Evolutionary conservation across 73 alveolate genomes (phyloP).

Genomic region (Blepharisma stoltei): DNA sequence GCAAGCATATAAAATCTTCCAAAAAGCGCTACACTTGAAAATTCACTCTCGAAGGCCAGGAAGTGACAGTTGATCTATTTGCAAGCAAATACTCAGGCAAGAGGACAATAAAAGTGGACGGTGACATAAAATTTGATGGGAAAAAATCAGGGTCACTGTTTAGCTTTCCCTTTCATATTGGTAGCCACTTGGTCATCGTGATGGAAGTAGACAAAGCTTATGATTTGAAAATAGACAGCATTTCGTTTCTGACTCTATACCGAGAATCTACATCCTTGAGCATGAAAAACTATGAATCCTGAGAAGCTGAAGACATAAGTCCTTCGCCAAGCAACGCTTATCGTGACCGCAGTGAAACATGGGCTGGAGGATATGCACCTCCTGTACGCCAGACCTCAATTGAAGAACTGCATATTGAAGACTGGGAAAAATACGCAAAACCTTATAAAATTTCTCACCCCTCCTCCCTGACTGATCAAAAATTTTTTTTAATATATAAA

Average conservation of each 20-base stretch:
- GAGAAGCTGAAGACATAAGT: background rate
- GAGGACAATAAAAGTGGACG: conserved; percentile 70
- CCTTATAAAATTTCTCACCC: background rate
- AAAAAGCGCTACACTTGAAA: conserved; percentile 74
- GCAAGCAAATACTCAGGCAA: conserved; percentile 67
- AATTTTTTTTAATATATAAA: no score
- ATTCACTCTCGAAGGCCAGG: conserved; percentile 64
- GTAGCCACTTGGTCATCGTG: background rate
- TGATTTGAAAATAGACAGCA: background rate
- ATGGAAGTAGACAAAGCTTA: background rate
- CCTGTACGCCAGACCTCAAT: background rate
- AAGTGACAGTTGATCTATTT: conserved; percentile 66
- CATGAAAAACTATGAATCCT: no score
- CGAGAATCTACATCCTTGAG: no score
- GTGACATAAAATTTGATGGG: conserved; percentile 27
- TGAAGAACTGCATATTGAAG: background rate
- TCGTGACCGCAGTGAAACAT: background rate
- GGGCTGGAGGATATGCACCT: background rate
- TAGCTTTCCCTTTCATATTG: background rate
- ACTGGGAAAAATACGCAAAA: background rate
- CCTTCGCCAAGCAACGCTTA: background rate
- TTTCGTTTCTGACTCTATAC: background rate
- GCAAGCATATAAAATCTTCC: conserved; percentile 31
- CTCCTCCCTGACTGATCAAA: no score
- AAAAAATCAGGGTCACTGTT: background rate